Percentiles rank a stretch among this genome's conserved stretches.
Evolutionary conservation across 148 eudicot species (phyloP).

Genomic region (Hydrangea macrophylla): DNA sequence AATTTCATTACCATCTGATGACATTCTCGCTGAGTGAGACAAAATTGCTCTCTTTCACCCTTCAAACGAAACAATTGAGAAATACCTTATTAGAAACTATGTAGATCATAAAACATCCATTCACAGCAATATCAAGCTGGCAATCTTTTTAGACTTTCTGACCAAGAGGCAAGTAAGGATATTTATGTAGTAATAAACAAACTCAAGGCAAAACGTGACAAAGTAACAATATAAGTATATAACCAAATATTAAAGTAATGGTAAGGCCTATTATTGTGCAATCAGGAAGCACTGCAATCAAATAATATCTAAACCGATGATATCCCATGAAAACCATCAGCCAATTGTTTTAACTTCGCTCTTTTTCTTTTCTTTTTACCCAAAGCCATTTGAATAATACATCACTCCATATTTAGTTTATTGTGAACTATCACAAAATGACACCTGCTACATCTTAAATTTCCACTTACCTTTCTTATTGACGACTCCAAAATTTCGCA

Average conservation of each 20-base stretch:
- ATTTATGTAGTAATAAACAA: background rate
- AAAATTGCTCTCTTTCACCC: constrained; percentile 64
- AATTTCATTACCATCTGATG: constrained; percentile 62
- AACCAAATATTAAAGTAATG: too few relatives aligned
- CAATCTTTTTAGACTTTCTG: background rate
- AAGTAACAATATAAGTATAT: background rate
- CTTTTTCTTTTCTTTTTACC: too few relatives aligned
- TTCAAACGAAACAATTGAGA: constrained; percentile 26
- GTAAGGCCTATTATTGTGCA: too few relatives aligned
- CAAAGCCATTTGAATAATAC: background rate
- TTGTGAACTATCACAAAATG: background rate
- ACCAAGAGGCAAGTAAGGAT: background rate
- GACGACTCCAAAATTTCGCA: background rate
- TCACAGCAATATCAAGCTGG: background rate
- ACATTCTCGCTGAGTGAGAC: constrained; percentile 58
- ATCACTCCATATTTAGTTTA: background rate
- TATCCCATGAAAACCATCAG: too few relatives aligned
- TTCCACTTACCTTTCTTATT: background rate
- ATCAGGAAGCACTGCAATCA: too few relatives aligned
- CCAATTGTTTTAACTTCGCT: too few relatives aligned
- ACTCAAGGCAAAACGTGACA: background rate
- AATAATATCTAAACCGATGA: too few relatives aligned
- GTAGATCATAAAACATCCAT: background rate
- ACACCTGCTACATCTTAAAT: background rate
- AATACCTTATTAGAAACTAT: background rate